phyloP scores from a whole-genome alignment of 2,329 filamentous ascomycete genomes.

The Cercospora beticola region DNA sequence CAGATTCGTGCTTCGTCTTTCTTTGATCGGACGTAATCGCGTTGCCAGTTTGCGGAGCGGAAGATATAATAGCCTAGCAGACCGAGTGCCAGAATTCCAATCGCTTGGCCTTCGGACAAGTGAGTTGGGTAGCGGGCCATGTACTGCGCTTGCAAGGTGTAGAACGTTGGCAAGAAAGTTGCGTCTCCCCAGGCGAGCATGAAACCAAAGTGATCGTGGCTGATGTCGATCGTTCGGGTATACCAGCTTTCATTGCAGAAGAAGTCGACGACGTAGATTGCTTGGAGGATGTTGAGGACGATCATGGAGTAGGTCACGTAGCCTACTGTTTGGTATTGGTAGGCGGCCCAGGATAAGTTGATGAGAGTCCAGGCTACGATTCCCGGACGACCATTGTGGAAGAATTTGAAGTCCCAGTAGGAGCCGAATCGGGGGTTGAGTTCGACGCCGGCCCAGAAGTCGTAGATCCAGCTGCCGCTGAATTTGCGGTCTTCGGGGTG shows the following conservation, averaged over 20 bases:
- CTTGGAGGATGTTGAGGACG: conserved; percentile 23
- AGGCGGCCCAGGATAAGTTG: conserved; percentile 24
- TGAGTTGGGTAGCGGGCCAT: conserved; percentile 26
- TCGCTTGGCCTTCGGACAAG: conserved; percentile 16
- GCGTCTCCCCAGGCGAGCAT: conserved; percentile 28
- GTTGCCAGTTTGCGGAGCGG: conserved; percentile 23
- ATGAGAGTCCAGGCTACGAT: conserved; percentile 28
- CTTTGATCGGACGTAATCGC: conserved; percentile 22
- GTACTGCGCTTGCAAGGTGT: conserved; percentile 27
- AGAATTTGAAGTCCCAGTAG: conserved; percentile 22
- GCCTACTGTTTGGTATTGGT: conserved; percentile 22
- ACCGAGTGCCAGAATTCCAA: conserved; percentile 18
- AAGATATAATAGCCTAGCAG: conserved; percentile 23
- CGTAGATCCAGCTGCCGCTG: conserved; percentile 23
- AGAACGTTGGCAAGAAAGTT: conserved; percentile 26
- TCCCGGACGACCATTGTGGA: conserved; percentile 22
- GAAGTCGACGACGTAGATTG: conserved; percentile 27
- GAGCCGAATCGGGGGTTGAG: conserved; percentile 23
- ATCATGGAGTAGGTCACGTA: conserved; percentile 24
- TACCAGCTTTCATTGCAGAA: conserved; percentile 28
- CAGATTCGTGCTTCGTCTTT: conserved; percentile 21
- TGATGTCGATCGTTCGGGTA: conserved; percentile 27
- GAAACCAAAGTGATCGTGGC: conserved; percentile 30
- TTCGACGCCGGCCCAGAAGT: conserved; percentile 26
- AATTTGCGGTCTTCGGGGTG: conserved; percentile 22